Evolutionary conservation across 345 rosid species (phyloP), one percentile per base, ranked within the genome.

Genomic region (Gossypium turneri): DNA sequence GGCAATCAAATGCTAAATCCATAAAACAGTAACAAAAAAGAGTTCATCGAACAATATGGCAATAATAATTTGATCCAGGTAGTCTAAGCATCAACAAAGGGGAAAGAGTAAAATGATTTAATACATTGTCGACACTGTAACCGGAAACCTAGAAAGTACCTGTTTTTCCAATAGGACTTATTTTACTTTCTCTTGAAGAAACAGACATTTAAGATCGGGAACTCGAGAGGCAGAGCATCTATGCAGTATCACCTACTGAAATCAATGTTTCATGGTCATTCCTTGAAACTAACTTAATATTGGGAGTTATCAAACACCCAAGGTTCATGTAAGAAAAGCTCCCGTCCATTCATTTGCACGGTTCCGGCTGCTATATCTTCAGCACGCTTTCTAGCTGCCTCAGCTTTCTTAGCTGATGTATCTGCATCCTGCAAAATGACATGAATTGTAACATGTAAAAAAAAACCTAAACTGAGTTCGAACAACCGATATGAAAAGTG

Each of bases 281-380:
- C 50, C 24, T 19, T 7, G n/a, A 43, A 55, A 74, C 77, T 56
- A 55, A 76, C 79, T 87, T 81, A 92, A 68, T 85, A 93, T 0
- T 13, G 84, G 53, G 80, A 62, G 78, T 94, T 90, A 73, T 94
- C 98, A 59, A 94, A 94, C 52, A 88, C 92, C 90, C 87, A 84
- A 1, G 98, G 98, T 76, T 92, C 89, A 47, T 85, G 94, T 79
- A 82, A 62, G 87, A 92, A 94, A 76, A 94, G 92, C 86, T 94
- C 98, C 13, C 96, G 87, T 16, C 98, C 98, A 47, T 89, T 94
- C 98, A 89, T 92, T 63, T 72, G 92, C 66, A 86, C 89, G 13
- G 84, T 86, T 45, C 94, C 93, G 10, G 94, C 80, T 12, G 92
- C 96, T 78, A 94, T 90, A 75, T 87, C 97, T 76, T 94, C 84